phyloP scores from a whole-genome alignment of 163 green algal genomes.

The Chlorella variabilis region DNA sequence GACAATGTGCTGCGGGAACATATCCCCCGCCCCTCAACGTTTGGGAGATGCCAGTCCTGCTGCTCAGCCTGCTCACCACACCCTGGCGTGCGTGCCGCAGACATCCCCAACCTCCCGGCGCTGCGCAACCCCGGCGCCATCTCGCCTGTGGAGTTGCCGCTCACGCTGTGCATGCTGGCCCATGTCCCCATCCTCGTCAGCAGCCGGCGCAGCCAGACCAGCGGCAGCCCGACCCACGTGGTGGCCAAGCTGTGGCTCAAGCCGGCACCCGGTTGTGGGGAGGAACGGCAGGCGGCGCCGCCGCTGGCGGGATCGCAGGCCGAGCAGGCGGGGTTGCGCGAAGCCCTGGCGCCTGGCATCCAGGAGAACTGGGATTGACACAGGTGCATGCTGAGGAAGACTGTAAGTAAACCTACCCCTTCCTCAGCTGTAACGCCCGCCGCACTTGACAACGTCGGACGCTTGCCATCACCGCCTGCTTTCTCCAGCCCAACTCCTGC shows the following conservation, averaged over 20 bases:
- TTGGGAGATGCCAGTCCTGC: no score
- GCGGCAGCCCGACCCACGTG: slow-evolving; percentile 40
- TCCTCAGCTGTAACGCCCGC: no score
- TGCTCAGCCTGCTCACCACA: no score
- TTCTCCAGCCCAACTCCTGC: no score
- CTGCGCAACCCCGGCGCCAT: slow-evolving; percentile 6
- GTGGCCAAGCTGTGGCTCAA: slow-evolving; percentile 38
- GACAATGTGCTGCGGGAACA: no score
- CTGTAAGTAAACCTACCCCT: no score
- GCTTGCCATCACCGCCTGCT: no score
- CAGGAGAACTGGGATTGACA: background rate
- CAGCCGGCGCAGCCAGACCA: slow-evolving; percentile 26
- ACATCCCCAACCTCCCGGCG: slow-evolving; percentile 23
- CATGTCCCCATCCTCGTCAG: slow-evolving; percentile 40
- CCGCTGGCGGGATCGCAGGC: no score
- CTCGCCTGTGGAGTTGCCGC: background rate
- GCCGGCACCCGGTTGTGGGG: background rate
- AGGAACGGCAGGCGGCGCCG: background rate
- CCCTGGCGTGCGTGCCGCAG: background rate
- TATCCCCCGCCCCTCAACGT: no score
- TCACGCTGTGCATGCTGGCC: slow-evolving; percentile 39
- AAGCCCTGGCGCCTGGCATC: background rate
- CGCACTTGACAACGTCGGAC: no score
- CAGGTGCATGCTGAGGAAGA: no score
- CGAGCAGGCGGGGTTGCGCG: background rate